Percentiles rank a stretch among this genome's conserved stretches.
Evolutionary conservation across 1,284 basidiomycete species (phyloP).

Genomic region (Amylostereum areolatum): DNA sequence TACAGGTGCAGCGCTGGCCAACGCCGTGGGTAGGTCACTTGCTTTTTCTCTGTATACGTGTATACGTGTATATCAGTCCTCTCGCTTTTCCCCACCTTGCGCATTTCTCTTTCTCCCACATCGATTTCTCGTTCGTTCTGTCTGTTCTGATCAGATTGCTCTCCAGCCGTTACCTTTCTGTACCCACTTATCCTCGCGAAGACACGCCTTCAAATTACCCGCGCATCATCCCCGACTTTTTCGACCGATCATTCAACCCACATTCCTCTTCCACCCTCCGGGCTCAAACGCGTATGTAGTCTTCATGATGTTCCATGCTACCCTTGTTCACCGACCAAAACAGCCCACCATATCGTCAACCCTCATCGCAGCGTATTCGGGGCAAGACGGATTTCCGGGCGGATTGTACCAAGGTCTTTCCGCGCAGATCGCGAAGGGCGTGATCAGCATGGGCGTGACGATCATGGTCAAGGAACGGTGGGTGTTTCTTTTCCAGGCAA

Average conservation of each 20-base stretch:
- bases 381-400: conserved; percentile 20
- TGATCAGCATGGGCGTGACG: conserved; percentile 49
- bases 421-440: conserved; percentile 49
- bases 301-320: conserved; percentile 6
- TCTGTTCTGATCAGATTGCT: conserved; percentile 7
- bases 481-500: neutral
- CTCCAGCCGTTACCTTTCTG: conserved; percentile 33
- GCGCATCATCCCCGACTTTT: conserved; percentile 1
- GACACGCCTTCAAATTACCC: conserved; percentile 41
- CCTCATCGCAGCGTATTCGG: conserved; percentile 16
- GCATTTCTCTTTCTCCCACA: no score
- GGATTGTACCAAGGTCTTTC: conserved; percentile 48
- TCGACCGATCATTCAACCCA: neutral
- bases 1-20: conserved; percentile 45
- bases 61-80: no score
- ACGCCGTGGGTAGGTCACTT: conserved; percentile 15
- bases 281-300: conserved; percentile 16
- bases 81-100: no score
- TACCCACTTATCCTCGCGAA: conserved; percentile 56
- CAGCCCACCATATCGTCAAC: conserved; percentile 16
- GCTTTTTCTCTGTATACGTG: no score
- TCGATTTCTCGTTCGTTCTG: neutral
- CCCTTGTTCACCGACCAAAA: neutral
- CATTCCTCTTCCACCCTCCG: conserved; percentile 16
- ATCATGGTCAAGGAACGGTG: conserved; percentile 52